phyloP scores from a whole-genome alignment of 2,329 filamentous ascomycete genomes.

The Scedosporium aurantiacum region DNA sequence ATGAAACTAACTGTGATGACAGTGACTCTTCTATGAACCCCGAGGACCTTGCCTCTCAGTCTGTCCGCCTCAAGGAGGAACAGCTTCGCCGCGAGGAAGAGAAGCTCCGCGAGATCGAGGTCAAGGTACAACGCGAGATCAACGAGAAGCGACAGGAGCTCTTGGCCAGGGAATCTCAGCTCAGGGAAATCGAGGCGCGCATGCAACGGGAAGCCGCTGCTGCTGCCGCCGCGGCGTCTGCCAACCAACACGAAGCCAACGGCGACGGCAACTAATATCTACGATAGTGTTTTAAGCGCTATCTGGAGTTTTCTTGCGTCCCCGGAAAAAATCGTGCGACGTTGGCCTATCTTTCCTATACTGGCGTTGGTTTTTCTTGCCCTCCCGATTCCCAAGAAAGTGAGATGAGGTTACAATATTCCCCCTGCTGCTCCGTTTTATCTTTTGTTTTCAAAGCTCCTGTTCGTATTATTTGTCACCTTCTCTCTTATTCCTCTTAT shows the following conservation, averaged over 20 bases:
- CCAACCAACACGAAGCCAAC: constrained; percentile 35
- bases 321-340: constrained; percentile 25
- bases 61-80: constrained; percentile 97
- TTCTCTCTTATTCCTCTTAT: constrained; percentile 5
- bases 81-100: constrained; percentile 98
- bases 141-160: constrained; percentile 99
- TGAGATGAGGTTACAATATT: constrained; percentile 7
- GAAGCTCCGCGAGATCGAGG: constrained; percentile 98
- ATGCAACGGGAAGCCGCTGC: constrained; percentile 75
- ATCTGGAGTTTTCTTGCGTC: constrained; percentile 20
- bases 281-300: constrained; percentile 16
- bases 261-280: constrained; percentile 43
- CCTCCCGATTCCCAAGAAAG: constrained; percentile 5
- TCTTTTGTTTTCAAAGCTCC: constrained; percentile 3
- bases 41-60: constrained; percentile 92
- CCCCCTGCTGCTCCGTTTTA: constrained; percentile 6
- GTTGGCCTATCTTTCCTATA: constrained; percentile 33
- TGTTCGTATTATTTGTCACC: constrained; percentile 1
- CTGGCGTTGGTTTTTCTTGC: constrained; percentile 34
- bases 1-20: constrained; percentile 19
- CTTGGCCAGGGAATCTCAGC: constrained; percentile 90
- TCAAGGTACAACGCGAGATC: constrained; percentile 99
- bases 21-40: constrained; percentile 91
- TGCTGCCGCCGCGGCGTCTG: constrained; percentile 30
- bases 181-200: constrained; percentile 95